phyloP scores from a whole-genome alignment of 805 yeast species.

The Yarrowia alimentaria region DNA sequence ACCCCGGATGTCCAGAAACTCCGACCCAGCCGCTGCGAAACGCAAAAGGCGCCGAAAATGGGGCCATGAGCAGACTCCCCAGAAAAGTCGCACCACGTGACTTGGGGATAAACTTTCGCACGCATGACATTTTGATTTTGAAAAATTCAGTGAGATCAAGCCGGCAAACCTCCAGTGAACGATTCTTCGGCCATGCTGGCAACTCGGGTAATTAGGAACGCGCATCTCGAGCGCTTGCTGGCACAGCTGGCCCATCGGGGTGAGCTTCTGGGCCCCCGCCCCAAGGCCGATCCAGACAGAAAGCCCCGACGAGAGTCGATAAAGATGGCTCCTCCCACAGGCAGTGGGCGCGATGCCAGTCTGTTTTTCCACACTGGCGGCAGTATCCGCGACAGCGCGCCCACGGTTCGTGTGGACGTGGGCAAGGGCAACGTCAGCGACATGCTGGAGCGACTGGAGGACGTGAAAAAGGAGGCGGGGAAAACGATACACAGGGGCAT shows the following conservation, averaged over 20 bases:
- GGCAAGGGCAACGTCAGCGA: neutral
- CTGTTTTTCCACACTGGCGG: slow-evolving; percentile 6
- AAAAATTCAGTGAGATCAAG: slow-evolving; percentile 14
- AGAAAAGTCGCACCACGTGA: neutral
- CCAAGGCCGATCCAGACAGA: neutral
- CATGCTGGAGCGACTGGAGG: slow-evolving; percentile 4
- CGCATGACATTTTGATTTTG: slow-evolving; percentile 6
- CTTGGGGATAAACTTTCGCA: neutral
- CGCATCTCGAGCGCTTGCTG: slow-evolving; percentile 22
- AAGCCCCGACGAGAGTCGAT: slow-evolving; percentile 7
- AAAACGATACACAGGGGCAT: neutral
- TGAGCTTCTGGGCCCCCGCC: slow-evolving; percentile 16
- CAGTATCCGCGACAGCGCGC: neutral
- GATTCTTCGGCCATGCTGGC: slow-evolving; percentile 15
- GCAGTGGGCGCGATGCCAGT: neutral
- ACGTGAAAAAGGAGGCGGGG: neutral
- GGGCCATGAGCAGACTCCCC: too few species aligned
- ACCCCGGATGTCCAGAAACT: neutral
- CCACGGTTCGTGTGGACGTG: neutral
- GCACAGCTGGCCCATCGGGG: slow-evolving; percentile 22
- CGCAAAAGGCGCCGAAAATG: too few species aligned
- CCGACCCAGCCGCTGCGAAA: neutral
- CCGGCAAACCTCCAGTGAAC: neutral
- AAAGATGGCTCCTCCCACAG: slow-evolving; percentile 7
- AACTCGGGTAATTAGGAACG: slow-evolving; percentile 21